phyloP scores from a whole-genome alignment of 2,329 filamentous ascomycete genomes.

The Metarhizium guizhouense region DNA sequence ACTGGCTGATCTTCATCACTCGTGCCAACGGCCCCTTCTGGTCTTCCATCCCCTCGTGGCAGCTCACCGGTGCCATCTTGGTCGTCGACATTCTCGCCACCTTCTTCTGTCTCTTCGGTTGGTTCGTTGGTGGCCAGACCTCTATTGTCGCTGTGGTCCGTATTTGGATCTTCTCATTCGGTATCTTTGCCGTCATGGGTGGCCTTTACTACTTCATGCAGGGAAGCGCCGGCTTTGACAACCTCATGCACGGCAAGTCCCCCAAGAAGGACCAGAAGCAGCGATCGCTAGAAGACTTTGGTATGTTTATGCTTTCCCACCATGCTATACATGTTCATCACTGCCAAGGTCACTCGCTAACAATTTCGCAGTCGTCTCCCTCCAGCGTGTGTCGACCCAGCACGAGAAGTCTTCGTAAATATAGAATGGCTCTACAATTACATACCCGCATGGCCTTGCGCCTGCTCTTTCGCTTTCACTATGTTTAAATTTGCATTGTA shows the following conservation, averaged over 20 bases:
- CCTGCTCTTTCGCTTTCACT: constrained; percentile 29
- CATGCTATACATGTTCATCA: not conserved
- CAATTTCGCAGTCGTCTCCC: constrained; percentile 61
- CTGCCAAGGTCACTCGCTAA: constrained; percentile 32
- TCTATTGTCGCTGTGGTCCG: constrained; percentile 78
- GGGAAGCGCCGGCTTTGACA: constrained; percentile 74
- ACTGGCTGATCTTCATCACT: constrained; percentile 95
- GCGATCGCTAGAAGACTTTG: constrained; percentile 79
- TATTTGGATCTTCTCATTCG: constrained; percentile 87
- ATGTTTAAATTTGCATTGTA: constrained; percentile 31
- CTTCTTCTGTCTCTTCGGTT: constrained; percentile 78
- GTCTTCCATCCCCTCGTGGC: constrained; percentile 83
- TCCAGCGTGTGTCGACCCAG: constrained; percentile 84
- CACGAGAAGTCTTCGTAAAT: constrained; percentile 77
- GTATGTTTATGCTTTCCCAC: constrained; percentile 43
- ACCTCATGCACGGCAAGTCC: constrained; percentile 86
- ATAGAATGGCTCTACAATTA: constrained; percentile 19
- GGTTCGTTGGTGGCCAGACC: constrained; percentile 60
- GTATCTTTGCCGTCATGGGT: constrained; percentile 77
- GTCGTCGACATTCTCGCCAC: constrained; percentile 78
- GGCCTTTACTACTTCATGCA: constrained; percentile 69
- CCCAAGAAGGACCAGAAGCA: constrained; percentile 76
- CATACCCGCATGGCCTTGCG: constrained; percentile 28
- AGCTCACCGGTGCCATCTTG: constrained; percentile 68
- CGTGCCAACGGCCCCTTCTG: constrained; percentile 89